phyloP scores from a whole-genome alignment of 306 rosid species.

The Erythrophleum fordii region DNA sequence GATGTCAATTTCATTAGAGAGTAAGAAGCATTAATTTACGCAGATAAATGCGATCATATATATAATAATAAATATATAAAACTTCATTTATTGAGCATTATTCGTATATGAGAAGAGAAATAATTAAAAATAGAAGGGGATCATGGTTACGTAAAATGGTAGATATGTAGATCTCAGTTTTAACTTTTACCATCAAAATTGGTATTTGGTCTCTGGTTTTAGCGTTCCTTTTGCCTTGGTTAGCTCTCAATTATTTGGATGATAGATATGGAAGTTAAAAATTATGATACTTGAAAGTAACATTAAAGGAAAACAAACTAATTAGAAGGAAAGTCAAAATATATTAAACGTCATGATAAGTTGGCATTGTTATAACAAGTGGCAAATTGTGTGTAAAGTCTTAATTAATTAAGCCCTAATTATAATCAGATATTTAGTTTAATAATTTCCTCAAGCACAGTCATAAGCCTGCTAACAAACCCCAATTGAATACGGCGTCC shows the following conservation, averaged over 20 bases:
- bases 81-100: conserved; percentile 5
- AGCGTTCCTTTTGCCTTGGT: conserved; percentile 19
- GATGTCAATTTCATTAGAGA: conserved; percentile 6
- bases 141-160: conserved; percentile 28
- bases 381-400: conserved; percentile 29
- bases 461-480: conserved; percentile 33
- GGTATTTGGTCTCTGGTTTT: conserved; percentile 34
- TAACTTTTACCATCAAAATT: neutral
- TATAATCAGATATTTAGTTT: conserved; percentile 23
- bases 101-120: conserved; percentile 11
- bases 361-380: conserved; percentile 37
- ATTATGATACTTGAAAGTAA: conserved; percentile 37
- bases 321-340: conserved; percentile 33
- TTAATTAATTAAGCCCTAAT: conserved; percentile 37
- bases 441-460: conserved; percentile 28
- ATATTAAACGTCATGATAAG: conserved; percentile 38
- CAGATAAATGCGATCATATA: conserved; percentile 29
- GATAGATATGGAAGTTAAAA: conserved; percentile 47
- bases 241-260: conserved; percentile 41
- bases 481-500: conserved; percentile 32
- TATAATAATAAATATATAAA: neutral
- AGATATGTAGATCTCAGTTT: conserved; percentile 18
- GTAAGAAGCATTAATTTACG: conserved; percentile 30
- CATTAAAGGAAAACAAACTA: conserved; percentile 29
- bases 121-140: conserved; percentile 15